A percentile compares a stretch with the other conserved stretches of the same genome.
phyloP scores from a whole-genome alignment of 768 basidiomycete genomes.

The Royoungia palumana region DNA sequence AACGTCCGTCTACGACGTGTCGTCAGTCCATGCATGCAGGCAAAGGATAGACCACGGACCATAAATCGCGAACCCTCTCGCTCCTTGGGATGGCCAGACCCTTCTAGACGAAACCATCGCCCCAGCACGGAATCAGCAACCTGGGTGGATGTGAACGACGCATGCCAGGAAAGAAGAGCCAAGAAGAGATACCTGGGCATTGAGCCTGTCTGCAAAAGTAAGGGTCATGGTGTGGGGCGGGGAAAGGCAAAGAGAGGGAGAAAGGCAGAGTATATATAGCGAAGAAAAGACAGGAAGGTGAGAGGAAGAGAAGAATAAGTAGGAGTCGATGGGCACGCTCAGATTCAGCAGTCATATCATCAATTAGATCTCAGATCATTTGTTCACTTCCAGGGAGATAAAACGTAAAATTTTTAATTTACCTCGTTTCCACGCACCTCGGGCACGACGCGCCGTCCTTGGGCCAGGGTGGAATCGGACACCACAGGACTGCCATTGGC shows the following conservation, averaged over 20 bases:
- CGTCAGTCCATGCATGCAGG: slow-evolving; percentile 6
- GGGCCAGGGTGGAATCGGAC: not conserved
- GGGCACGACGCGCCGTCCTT: not conserved
- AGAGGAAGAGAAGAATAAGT: too few species aligned
- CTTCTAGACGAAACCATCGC: slow-evolving; percentile 71
- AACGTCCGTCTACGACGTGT: slow-evolving; percentile 56
- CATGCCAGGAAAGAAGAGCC: not conserved
- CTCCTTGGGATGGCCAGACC: slow-evolving; percentile 61
- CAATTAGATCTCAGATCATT: slow-evolving; percentile 22
- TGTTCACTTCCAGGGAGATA: slow-evolving; percentile 23
- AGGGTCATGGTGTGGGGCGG: slow-evolving; percentile 31
- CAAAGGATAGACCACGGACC: slow-evolving; percentile 29
- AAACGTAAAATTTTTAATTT: slow-evolving; percentile 11
- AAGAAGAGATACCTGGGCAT: slow-evolving; percentile 34
- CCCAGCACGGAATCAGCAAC: slow-evolving; percentile 46
- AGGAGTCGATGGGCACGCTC: not conserved
- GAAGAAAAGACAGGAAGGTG: not conserved
- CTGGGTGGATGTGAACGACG: slow-evolving; percentile 13
- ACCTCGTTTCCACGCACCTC: slow-evolving; percentile 7
- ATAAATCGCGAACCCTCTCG: slow-evolving; percentile 63
- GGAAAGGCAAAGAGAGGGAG: slow-evolving; percentile 19
- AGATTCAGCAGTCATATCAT: slow-evolving; percentile 11
- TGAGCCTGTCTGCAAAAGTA: slow-evolving; percentile 40
- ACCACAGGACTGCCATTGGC: not conserved
- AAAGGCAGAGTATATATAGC: slow-evolving; percentile 23